phyloP scores from a whole-genome alignment of 2,329 filamentous ascomycete genomes.

The Escovopsis sp. region DNA sequence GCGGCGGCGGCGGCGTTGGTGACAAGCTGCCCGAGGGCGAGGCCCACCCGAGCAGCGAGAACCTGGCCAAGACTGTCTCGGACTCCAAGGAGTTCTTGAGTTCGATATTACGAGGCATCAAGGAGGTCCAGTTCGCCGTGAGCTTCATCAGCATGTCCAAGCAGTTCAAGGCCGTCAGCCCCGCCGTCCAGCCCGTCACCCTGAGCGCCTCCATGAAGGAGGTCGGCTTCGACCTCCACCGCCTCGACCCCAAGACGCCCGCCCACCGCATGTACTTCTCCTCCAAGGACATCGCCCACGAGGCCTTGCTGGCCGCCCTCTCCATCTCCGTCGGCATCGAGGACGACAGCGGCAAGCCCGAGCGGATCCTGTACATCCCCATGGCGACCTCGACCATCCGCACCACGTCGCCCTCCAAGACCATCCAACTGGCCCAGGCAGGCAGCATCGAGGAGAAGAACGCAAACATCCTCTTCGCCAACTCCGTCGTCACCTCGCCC shows the following conservation, averaged over 20 bases:
- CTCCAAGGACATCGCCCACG: constrained; percentile 80
- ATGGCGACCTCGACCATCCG: constrained; percentile 95
- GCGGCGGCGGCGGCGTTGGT: too few relatives aligned
- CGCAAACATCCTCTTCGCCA: constrained; percentile 90
- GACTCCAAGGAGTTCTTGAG: constrained; percentile 87
- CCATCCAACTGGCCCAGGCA: constrained; percentile 62
- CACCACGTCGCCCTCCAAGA: constrained; percentile 89
- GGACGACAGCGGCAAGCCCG: constrained; percentile 72
- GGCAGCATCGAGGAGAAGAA: constrained; percentile 71
- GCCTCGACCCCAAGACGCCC: constrained; percentile 80
- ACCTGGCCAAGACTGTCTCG: constrained; percentile 68
- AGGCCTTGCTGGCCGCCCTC: constrained; percentile 80
- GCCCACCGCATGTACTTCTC: constrained; percentile 98
- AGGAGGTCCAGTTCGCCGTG: constrained; percentile 90
- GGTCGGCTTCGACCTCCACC: constrained; percentile 80
- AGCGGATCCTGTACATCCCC: constrained; percentile 81
- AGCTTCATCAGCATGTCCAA: constrained; percentile 82
- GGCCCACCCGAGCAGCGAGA: constrained; percentile 49
- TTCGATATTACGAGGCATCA: constrained; percentile 80
- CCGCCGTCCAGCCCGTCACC: constrained; percentile 55
- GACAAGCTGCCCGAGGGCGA: constrained; percentile 25
- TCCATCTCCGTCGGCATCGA: constrained; percentile 87
- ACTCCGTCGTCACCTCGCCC: constrained; percentile 89
- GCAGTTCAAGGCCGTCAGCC: constrained; percentile 37
- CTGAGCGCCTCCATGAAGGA: constrained; percentile 93